Conservation (phyloP, 257 asterid species). For the Fraxinus anomala region DNA sequence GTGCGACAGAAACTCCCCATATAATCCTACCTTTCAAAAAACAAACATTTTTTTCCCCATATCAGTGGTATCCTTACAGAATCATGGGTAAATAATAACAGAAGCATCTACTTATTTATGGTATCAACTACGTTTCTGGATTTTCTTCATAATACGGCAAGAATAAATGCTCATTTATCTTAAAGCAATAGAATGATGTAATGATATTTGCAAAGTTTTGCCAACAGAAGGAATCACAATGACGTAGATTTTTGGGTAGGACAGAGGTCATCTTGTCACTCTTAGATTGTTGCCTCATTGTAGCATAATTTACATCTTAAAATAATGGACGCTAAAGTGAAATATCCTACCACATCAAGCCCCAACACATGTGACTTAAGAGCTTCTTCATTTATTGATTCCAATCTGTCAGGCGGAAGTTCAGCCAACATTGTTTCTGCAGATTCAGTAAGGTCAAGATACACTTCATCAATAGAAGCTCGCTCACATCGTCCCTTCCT, state of each 20-base stretch:
- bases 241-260: neutral
- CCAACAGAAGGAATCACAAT: neutral
- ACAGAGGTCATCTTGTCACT: neutral
- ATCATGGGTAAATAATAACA: neutral
- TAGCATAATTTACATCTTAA: conserved; percentile 10
- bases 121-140: neutral
- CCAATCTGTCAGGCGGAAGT: conserved; percentile 51
- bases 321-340: neutral
- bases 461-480: conserved; percentile 98
- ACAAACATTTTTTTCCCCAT: conserved; percentile 9
- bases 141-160: neutral
- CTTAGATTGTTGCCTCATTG: conserved; percentile 10
- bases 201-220: neutral
- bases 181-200: neutral
- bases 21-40: neutral
- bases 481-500: conserved; percentile 88
- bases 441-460: conserved; percentile 93
- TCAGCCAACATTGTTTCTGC: conserved; percentile 77
- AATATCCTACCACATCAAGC: conserved; percentile 57
- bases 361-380: conserved; percentile 81
- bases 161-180: neutral
- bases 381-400: conserved; percentile 69
- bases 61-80: neutral
- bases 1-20: neutral
- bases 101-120: neutral